Conservation (phyloP, 2,329 filamentous ascomycete species). For the Fusarium sp. region DNA sequence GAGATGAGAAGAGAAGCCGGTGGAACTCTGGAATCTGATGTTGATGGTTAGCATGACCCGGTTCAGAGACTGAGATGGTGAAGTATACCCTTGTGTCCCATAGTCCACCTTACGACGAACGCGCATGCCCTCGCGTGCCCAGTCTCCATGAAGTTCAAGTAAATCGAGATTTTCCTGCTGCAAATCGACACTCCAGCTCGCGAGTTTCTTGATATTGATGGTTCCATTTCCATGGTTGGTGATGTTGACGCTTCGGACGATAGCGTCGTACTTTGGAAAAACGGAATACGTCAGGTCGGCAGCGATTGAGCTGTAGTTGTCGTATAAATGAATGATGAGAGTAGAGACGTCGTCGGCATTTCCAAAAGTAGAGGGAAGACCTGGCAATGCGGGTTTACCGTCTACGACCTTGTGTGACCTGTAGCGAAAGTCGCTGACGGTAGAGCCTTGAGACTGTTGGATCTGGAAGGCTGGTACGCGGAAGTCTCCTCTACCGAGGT, state of each 20-base stretch:
- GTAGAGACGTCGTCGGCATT: slow-evolving; percentile 66
- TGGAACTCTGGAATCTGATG: slow-evolving; percentile 67
- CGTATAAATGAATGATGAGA: slow-evolving; percentile 67
- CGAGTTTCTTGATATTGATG: slow-evolving; percentile 65
- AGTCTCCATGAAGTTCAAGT: slow-evolving; percentile 71
- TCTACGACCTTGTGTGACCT: slow-evolving; percentile 63
- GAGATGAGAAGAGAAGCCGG: slow-evolving; percentile 71
- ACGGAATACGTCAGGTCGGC: slow-evolving; percentile 72
- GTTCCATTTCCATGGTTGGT: slow-evolving; percentile 66
- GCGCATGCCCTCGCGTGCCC: slow-evolving; percentile 68
- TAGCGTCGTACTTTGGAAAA: slow-evolving; percentile 70
- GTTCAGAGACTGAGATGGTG: fast-evolving
- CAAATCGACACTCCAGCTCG: slow-evolving; percentile 71
- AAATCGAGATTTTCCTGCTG: slow-evolving; percentile 71
- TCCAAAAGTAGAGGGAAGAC: slow-evolving; percentile 70
- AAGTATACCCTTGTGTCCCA: slow-evolving; percentile 63
- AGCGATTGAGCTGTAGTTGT: slow-evolving; percentile 67
- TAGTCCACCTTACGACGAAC: slow-evolving; percentile 66
- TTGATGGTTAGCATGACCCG: neutral
- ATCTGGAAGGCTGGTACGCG: slow-evolving; percentile 70
- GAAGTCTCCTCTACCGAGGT: slow-evolving; percentile 73
- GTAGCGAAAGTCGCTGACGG: slow-evolving; percentile 68
- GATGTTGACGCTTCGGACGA: slow-evolving; percentile 70
- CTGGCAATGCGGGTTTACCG: slow-evolving; percentile 67
- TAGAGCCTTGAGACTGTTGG: slow-evolving; percentile 67